phyloP scores from a whole-genome alignment of 106 monocot species.

The Allium fistulosum region DNA sequence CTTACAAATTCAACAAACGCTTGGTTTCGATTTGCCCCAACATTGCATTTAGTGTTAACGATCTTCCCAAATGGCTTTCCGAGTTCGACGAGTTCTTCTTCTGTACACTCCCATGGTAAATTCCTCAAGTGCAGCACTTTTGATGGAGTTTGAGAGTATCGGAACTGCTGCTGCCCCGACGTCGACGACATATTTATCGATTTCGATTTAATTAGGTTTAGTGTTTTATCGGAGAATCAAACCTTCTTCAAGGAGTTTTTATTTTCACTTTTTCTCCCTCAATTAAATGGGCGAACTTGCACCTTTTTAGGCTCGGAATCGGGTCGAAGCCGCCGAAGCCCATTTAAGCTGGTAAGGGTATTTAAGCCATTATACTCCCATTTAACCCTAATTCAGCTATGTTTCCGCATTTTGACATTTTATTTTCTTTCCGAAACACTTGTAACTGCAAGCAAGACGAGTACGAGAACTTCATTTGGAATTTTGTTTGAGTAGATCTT shows the following conservation, averaged over 20 bases:
- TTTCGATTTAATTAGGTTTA: neutral
- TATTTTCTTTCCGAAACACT: too few relatives aligned
- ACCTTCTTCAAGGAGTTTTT: neutral
- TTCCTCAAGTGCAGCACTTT: neutral
- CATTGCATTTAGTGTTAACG: neutral
- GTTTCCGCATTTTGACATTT: too few relatives aligned
- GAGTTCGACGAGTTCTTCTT: neutral
- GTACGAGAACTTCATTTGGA: too few relatives aligned
- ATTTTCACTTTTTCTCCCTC: too few relatives aligned
- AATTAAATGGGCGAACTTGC: too few relatives aligned
- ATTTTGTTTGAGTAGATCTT: too few relatives aligned
- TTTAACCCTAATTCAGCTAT: too few relatives aligned
- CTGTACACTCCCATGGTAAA: neutral
- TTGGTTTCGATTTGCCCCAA: neutral
- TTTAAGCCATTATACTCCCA: neutral
- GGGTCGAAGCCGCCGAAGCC: too few relatives aligned
- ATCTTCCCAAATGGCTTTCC: neutral
- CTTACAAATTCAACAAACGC: neutral
- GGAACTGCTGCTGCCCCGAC: neutral
- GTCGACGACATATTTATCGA: neutral
- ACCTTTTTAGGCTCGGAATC: too few relatives aligned
- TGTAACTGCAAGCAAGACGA: too few relatives aligned
- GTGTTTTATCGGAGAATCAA: neutral
- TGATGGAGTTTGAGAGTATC: neutral
- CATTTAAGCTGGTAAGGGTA: neutral